Evolutionary conservation across 441 rosid species (phyloP).

Genomic region (Corymbia citriodora): DNA sequence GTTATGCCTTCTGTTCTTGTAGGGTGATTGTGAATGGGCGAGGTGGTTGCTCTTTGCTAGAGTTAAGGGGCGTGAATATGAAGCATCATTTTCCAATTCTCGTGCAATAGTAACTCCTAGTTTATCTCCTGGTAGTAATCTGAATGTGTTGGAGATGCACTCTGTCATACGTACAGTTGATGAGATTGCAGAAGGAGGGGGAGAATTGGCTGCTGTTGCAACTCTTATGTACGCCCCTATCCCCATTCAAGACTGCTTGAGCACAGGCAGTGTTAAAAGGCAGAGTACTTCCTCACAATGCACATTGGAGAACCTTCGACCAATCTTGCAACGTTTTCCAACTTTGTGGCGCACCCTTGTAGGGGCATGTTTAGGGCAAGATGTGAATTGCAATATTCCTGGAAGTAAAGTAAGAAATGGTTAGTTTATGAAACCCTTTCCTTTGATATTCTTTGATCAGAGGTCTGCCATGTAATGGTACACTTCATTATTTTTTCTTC

Average conservation of each 20-base stretch:
- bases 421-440: slow-evolving; percentile 21
- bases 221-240: slow-evolving; percentile 82
- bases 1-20: slow-evolving; percentile 22
- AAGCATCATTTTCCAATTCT: slow-evolving; percentile 94
- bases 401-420: slow-evolving; percentile 60
- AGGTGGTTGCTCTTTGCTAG: slow-evolving; percentile 93
- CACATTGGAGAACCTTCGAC: slow-evolving; percentile 86
- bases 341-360: slow-evolving; percentile 83
- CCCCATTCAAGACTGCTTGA: slow-evolving; percentile 74
- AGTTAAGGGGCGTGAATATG: slow-evolving; percentile 86
- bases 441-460: not conserved
- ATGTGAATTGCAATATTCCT: slow-evolving; percentile 47
- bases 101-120: slow-evolving; percentile 62
- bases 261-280: slow-evolving; percentile 78
- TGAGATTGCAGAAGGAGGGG: slow-evolving; percentile 97
- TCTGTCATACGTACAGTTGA: slow-evolving; percentile 81
- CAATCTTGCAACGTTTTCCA: slow-evolving; percentile 79
- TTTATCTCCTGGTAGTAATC: slow-evolving; percentile 42
- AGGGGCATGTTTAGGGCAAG: slow-evolving; percentile 73
- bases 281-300: slow-evolving; percentile 83
- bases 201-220: slow-evolving; percentile 98
- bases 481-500: slow-evolving; percentile 5
- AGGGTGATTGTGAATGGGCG: slow-evolving; percentile 99
- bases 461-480: not conserved
- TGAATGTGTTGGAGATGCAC: slow-evolving; percentile 49